These are phyloP conservation scores for Aspergillus sp. DNA, from an alignment of 2,329 filamentous ascomycete genomes.

Conservation along the genomic window DNA sequence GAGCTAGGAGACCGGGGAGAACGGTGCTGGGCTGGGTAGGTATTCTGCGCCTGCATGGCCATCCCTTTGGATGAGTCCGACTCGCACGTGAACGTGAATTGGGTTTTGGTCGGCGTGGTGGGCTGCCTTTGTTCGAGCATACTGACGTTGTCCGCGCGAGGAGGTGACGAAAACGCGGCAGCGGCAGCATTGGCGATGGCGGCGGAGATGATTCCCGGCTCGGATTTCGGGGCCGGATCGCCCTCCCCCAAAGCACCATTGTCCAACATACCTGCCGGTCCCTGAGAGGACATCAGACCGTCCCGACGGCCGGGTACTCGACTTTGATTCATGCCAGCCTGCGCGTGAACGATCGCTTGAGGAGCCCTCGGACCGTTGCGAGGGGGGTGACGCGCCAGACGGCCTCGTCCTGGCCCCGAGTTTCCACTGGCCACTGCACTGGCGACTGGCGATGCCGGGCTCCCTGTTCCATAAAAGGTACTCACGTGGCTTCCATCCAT, in stretches of 20 bases:
- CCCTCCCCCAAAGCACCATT: constrained; percentile 30
- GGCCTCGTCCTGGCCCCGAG: constrained; percentile 80
- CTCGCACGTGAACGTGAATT: constrained; percentile 96
- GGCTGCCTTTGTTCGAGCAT: constrained; percentile 69
- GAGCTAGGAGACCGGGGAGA: constrained; percentile 32
- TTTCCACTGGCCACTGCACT: constrained; percentile 69
- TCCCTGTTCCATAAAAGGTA: constrained; percentile 58
- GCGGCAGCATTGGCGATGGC: constrained; percentile 88
- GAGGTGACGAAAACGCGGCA: constrained; percentile 60
- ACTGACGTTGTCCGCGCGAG: constrained; percentile 72
- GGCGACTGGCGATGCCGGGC: constrained; percentile 54
- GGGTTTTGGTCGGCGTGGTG: constrained; percentile 69
- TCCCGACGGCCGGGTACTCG: constrained; percentile 51
- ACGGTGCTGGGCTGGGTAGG: constrained; percentile 40
- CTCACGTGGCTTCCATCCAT: constrained; percentile 48
- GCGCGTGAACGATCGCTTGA: constrained; percentile 61
- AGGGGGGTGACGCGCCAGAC: constrained; percentile 64
- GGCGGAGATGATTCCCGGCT: constrained; percentile 83
- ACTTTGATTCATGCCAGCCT: constrained; percentile 53
- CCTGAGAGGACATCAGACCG: constrained; percentile 47
- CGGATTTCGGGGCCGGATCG: constrained; percentile 41
- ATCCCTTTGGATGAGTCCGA: constrained; percentile 80
- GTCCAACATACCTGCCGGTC: constrained; percentile 30
- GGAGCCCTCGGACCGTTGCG: constrained; percentile 59
- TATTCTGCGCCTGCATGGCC: constrained; percentile 66